Evolutionary conservation across 2,329 filamentous ascomycete genomes (phyloP), one percentile per base, ranked within the genome.

Genomic region (Alternaria longipes): DNA sequence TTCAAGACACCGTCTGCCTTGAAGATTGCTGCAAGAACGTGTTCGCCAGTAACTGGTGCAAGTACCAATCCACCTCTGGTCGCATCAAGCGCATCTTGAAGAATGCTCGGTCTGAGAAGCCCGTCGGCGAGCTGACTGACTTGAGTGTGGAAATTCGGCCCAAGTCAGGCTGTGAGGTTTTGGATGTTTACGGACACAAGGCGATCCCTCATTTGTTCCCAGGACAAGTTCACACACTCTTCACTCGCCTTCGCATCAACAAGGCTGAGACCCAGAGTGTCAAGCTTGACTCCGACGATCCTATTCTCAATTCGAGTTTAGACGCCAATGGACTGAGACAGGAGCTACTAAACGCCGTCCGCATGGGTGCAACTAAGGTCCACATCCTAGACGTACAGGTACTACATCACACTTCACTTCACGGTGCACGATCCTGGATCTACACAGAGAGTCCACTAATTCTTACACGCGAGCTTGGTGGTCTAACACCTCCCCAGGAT

Each of bases 161-260:
- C 5, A 67, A 55, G 36, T 47, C 62, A n/a, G 74, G 74, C 18
- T 76, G 74, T 53, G 62, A 75, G 42, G 11, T 77, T 14, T 22
- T 74, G 7, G 51, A 63, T n/a, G 56, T 30, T 20, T 32, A 58
- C 11, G 74, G 74, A 5, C 42, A 49, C 26, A 70, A 49, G 18
- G 59, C 68, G 4, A 62, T 76, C 14, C 42, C 60, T 5, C 42
- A 45, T 40, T 50, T 77, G 16, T 70, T 69, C 16, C 62, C 69
- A n/a, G 74, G 74, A 8, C 70, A 77, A 59, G 54, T 71, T 5
- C 69, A 74, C 28, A 68, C 65, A 2, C 53, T 76, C 26, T 69
- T 75, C 26, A 58, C 54, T 26, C 66, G 56, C 12, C 24, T 77
- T n/a, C 65, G 71, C 20, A 62, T 72, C 12, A 56, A 53, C 20